Percentiles rank a stretch among this genome's conserved stretches.
Evolutionary conservation across 805 yeast species (phyloP).

Genomic region (Saturnispora hagleri): DNA sequence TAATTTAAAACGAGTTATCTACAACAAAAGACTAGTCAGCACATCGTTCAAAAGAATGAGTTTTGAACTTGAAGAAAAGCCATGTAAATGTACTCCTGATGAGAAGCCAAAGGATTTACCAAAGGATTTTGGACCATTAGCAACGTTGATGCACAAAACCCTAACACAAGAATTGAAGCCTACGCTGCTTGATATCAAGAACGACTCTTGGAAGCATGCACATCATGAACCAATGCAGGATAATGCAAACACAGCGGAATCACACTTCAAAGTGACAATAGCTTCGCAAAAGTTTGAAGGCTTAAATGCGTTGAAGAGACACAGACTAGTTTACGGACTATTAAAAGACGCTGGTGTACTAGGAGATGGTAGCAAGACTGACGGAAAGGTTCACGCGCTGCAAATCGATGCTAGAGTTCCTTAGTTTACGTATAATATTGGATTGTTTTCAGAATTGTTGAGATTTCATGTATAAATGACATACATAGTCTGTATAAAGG

Average conservation of each 20-base stretch:
- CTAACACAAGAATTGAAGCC: slow-evolving; percentile 37
- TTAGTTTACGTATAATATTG: slow-evolving; percentile 12
- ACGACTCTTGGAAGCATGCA: slow-evolving; percentile 83
- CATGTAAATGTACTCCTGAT: slow-evolving; percentile 11
- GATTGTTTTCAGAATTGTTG: neutral
- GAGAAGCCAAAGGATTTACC: slow-evolving; percentile 19
- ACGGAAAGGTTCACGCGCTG: slow-evolving; percentile 65
- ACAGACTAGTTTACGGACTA: slow-evolving; percentile 60
- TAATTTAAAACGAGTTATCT: neutral
- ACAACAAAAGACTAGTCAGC: neutral
- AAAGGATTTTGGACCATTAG: slow-evolving; percentile 33
- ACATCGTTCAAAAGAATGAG: neutral
- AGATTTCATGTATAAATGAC: neutral
- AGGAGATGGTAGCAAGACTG: slow-evolving; percentile 33
- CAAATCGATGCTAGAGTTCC: slow-evolving; percentile 78
- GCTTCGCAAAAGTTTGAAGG: slow-evolving; percentile 65
- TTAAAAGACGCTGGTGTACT: slow-evolving; percentile 56
- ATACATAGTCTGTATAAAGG: neutral
- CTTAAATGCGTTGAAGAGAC: slow-evolving; percentile 56
- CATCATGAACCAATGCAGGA: slow-evolving; percentile 79
- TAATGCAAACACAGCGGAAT: slow-evolving; percentile 62
- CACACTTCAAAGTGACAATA: slow-evolving; percentile 71
- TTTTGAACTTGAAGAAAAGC: slow-evolving; percentile 3
- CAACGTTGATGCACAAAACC: slow-evolving; percentile 37
- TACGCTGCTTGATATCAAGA: slow-evolving; percentile 41